Evolutionary conservation across 2,329 filamentous ascomycete species (phyloP).

Genomic region (Tolypocladium cylindrosporum): DNA sequence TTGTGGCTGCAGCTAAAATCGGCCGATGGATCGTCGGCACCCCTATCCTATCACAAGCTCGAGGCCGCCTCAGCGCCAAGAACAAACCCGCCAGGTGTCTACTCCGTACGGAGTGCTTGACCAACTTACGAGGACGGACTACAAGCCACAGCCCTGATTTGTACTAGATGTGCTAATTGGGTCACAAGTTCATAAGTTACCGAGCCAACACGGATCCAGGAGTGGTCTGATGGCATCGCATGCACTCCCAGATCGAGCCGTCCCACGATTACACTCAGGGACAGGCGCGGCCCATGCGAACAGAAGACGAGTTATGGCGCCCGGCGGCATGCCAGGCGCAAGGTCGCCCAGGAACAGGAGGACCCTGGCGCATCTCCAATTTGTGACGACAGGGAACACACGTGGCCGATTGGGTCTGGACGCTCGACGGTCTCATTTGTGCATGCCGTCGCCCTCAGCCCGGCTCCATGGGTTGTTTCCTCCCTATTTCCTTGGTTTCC

Average conservation of each 20-base stretch:
- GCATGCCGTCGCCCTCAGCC: not conserved
- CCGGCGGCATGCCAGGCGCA: not conserved
- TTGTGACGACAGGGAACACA: conserved; percentile 1
- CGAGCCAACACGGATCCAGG: not conserved
- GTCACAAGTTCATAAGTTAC: not conserved
- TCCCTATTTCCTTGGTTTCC: not conserved
- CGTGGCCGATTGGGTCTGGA: conserved; percentile 1
- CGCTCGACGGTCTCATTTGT: not conserved
- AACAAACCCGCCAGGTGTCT: not conserved
- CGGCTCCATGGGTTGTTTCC: not conserved
- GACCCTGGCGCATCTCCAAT: not conserved
- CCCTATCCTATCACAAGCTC: not conserved
- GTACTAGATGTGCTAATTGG: not conserved
- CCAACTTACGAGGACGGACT: not conserved
- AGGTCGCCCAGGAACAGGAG: not conserved
- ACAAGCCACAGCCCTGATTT: not conserved
- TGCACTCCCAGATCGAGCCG: not conserved
- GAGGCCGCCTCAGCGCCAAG: not conserved
- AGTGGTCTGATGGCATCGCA: not conserved
- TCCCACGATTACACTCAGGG: not conserved
- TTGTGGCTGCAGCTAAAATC: not conserved
- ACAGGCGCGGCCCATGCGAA: not conserved
- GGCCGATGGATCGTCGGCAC: not conserved
- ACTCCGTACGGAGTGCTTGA: not conserved
- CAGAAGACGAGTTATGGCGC: not conserved